phyloP scores from a whole-genome alignment of 2,329 filamentous ascomycete genomes.

The Alternaria infectoria region DNA sequence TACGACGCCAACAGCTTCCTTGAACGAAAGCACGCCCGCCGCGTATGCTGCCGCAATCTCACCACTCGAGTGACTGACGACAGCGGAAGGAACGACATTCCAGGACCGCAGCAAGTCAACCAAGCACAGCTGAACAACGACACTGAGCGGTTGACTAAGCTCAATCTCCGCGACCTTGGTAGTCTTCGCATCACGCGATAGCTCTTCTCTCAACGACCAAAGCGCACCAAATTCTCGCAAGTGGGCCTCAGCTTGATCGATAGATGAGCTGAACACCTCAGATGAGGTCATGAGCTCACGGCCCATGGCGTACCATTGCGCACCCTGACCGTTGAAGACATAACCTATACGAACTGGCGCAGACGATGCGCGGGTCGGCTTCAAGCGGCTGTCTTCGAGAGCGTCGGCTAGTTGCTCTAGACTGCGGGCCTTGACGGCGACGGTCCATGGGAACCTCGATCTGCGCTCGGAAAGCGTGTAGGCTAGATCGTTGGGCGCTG shows the following conservation, averaged over 20 bases:
- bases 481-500: conserved; percentile 7
- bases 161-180: background rate
- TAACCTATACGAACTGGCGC: background rate
- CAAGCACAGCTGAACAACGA: conserved; percentile 25
- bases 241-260: background rate
- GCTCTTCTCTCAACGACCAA: conserved; percentile 1
- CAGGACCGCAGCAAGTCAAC: conserved; percentile 16
- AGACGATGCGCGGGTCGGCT: background rate
- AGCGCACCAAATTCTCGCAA: conserved; percentile 1
- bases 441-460: background rate
- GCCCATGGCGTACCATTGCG: conserved; percentile 5
- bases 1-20: conserved; percentile 17
- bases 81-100: conserved; percentile 7
- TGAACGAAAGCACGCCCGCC: conserved; percentile 21
- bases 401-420: background rate
- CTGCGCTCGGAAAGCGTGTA: conserved; percentile 16
- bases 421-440: background rate
- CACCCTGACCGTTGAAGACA: conserved; percentile 3
- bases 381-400: background rate
- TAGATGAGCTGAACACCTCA: background rate
- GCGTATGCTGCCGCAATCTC: conserved; percentile 38
- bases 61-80: conserved; percentile 32
- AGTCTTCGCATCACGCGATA: background rate
- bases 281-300: background rate
- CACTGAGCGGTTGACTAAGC: conserved; percentile 26